phyloP scores from a whole-genome alignment of 306 rosid species.

The Phaseolus lunatus region DNA sequence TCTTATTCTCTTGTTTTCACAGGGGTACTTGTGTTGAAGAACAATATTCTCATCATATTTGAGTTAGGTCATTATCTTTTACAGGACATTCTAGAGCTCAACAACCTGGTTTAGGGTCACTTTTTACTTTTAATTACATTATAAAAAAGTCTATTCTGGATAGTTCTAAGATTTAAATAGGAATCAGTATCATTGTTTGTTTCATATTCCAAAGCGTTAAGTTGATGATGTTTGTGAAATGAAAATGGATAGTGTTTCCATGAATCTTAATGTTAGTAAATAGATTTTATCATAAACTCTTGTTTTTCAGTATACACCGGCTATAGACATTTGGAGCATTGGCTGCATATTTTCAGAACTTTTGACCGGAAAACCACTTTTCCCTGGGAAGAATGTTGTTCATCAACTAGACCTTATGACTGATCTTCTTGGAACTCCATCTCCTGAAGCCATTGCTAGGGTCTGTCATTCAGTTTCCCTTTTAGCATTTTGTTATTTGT shows the following conservation, averaged over 20 bases:
- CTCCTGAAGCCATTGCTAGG: slow-evolving; percentile 89
- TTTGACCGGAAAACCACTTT: slow-evolving; percentile 96
- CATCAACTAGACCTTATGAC: slow-evolving; percentile 98
- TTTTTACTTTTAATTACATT: not conserved
- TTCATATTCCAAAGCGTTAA: slow-evolving; percentile 26
- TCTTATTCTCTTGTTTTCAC: not conserved
- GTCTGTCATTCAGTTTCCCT: slow-evolving; percentile 55
- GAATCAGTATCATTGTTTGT: slow-evolving; percentile 1
- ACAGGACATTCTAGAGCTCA: slow-evolving; percentile 6
- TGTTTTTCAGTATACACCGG: slow-evolving; percentile 88
- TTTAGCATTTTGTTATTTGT: slow-evolving; percentile 3
- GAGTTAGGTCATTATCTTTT: not conserved
- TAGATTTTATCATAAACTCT: slow-evolving; percentile 32
- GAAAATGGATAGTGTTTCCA: slow-evolving; percentile 18
- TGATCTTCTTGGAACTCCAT: slow-evolving; percentile 94
- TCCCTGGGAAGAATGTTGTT: slow-evolving; percentile 98
- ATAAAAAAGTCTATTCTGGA: not conserved
- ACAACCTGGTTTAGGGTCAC: not conserved
- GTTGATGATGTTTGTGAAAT: slow-evolving; percentile 35
- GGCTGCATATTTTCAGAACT: slow-evolving; percentile 99
- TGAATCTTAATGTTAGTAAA: slow-evolving; percentile 16
- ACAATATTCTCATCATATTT: not conserved
- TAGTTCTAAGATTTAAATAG: slow-evolving; percentile 11
- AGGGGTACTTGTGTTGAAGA: not conserved
- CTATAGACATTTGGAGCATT: slow-evolving; percentile 99